phyloP scores from a whole-genome alignment of 164 flowering plant genomes.

The Chimonanthus praecox region DNA sequence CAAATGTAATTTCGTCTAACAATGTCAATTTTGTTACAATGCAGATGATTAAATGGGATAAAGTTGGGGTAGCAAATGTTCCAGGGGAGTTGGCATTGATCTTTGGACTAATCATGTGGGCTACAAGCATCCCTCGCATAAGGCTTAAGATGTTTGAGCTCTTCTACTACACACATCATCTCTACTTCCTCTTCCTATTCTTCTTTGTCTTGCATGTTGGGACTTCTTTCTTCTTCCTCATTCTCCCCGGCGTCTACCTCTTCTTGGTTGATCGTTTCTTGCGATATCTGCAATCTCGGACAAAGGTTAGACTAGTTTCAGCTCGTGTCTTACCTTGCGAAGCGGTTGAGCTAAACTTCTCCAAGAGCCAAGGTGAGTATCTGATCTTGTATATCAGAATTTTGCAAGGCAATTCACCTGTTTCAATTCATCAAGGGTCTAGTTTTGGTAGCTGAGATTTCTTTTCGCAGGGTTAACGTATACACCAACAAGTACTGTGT shows the following conservation, averaged over 20 bases:
- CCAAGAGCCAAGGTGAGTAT: constrained; percentile 49
- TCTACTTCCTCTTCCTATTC: constrained; percentile 62
- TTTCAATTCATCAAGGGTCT: neutral
- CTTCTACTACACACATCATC: constrained; percentile 77
- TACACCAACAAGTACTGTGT: constrained; percentile 51
- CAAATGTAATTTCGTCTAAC: too few species aligned
- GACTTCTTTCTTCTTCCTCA: constrained; percentile 38
- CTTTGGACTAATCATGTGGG: constrained; percentile 58
- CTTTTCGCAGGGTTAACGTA: constrained; percentile 41
- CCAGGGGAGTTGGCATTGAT: constrained; percentile 68
- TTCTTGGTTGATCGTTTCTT: constrained; percentile 76
- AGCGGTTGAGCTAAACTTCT: constrained; percentile 72
- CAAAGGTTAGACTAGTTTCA: constrained; percentile 43
- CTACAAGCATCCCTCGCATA: constrained; percentile 43
- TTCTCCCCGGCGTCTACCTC: constrained; percentile 83
- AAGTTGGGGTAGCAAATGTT: constrained; percentile 42
- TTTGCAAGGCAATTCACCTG: neutral
- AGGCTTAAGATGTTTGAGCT: constrained; percentile 67
- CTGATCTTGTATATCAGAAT: neutral
- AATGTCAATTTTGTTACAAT: neutral
- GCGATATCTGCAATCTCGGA: constrained; percentile 65
- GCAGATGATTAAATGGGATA: constrained; percentile 68
- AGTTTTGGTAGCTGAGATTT: neutral
- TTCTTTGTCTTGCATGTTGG: constrained; percentile 75
- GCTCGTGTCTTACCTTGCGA: constrained; percentile 62